A percentile compares a stretch with the other conserved stretches of the same genome.
These are phyloP conservation scores for Lentinula boryana DNA, from an alignment of 768 basidiomycete species.

Conservation along the genomic window DNA sequence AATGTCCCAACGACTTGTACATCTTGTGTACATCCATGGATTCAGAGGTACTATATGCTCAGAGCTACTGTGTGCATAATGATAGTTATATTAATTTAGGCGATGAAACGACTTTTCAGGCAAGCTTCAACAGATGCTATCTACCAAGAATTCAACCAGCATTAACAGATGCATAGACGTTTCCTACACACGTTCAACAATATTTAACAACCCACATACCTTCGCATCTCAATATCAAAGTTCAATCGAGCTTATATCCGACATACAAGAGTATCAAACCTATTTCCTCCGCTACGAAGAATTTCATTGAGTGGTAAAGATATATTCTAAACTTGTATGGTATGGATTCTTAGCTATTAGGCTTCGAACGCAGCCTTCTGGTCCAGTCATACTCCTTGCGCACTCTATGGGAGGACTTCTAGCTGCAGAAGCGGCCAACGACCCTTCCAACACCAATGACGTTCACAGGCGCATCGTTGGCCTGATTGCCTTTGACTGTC, in stretches of 20 bases:
- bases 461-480: conserved; percentile 39
- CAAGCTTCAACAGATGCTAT: conserved; percentile 10
- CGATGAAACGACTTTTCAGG: conserved; percentile 55
- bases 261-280: conserved; percentile 56
- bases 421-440: conserved; percentile 48
- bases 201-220: conserved; percentile 30
- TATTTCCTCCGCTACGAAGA: conserved; percentile 41
- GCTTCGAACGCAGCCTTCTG: conserved; percentile 48
- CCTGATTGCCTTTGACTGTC: conserved; percentile 53
- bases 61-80: background rate
- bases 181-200: conserved; percentile 49
- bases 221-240: conserved; percentile 25
- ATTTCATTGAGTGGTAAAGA: conserved; percentile 50
- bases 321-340: background rate
- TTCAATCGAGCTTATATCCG: conserved; percentile 49
- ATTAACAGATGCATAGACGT: conserved; percentile 29
- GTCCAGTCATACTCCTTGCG: conserved; percentile 47
- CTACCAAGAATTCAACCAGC: background rate
- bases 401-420: conserved; percentile 62
- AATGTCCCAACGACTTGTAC: conserved; percentile 24
- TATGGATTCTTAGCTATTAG: conserved; percentile 21
- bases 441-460: conserved; percentile 28
- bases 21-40: conserved; percentile 54
- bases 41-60: conserved; percentile 39
- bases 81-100: conserved; percentile 23